Percentiles rank a stretch among this genome's conserved stretches.
Conservation (phyloP, 2,329 filamentous ascomycete genomes). For the Hawksworthiomyces lignivorus region DNA sequence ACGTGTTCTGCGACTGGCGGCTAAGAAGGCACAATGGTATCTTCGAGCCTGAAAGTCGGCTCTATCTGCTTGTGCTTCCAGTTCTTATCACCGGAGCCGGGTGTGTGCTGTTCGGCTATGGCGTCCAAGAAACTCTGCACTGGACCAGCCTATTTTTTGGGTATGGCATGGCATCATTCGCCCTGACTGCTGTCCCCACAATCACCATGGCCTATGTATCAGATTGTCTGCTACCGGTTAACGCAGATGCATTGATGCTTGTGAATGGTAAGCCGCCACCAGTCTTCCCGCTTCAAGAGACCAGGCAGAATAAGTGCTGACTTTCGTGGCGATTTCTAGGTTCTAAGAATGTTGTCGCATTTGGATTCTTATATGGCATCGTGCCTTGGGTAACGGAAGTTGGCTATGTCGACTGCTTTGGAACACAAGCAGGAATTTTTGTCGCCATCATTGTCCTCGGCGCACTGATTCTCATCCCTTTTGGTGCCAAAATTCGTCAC, state of each 20-base stretch:
- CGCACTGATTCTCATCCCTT: conserved; percentile 19
- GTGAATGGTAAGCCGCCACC: conserved; percentile 21
- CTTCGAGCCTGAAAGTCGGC: conserved; percentile 36
- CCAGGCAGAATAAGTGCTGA: too few species aligned
- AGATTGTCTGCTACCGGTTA: conserved; percentile 24
- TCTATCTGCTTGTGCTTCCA: conserved; percentile 32
- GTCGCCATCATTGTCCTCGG: conserved; percentile 21
- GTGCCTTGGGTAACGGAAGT: conserved; percentile 30
- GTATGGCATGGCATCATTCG: conserved; percentile 37
- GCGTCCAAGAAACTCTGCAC: conserved; percentile 29
- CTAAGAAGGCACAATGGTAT: conserved; percentile 32
- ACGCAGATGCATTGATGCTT: conserved; percentile 24
- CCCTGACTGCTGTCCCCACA: conserved; percentile 34
- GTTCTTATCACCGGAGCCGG: conserved; percentile 33
- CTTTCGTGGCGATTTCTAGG: conserved; percentile 15
- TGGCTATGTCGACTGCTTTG: conserved; percentile 23
- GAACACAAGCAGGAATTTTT: conserved; percentile 22
- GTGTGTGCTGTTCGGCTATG: conserved; percentile 36
- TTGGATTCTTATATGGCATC: conserved; percentile 37
- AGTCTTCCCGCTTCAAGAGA: background rate
- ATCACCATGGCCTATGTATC: conserved; percentile 38
- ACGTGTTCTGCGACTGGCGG: conserved; percentile 32
- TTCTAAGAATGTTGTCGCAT: conserved; percentile 39
- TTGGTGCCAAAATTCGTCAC: conserved; percentile 21
- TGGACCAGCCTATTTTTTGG: conserved; percentile 38